Evolutionary conservation across 2,329 filamentous ascomycete genomes (phyloP).

Genomic region (Pseudocercospora macadamiae): DNA sequence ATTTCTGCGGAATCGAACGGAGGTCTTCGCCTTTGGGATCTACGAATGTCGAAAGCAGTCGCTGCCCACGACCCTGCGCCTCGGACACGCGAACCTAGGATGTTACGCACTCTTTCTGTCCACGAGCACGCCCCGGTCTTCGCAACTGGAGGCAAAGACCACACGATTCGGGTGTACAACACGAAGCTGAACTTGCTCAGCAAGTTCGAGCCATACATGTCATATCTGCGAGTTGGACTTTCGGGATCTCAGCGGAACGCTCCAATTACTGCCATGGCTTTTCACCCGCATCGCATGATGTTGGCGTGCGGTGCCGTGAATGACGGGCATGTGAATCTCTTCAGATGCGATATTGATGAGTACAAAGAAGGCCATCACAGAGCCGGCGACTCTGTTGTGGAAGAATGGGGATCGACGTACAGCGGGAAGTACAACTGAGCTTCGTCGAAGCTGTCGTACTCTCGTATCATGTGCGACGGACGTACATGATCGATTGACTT

Average conservation of each 20-base stretch:
- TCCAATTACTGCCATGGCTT: conserved; percentile 85
- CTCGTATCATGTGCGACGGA: background rate
- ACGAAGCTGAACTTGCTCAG: conserved; percentile 69
- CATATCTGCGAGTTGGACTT: conserved; percentile 42
- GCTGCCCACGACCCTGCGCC: conserved; percentile 41
- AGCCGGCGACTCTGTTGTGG: conserved; percentile 12
- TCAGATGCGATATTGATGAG: conserved; percentile 46
- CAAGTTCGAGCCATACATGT: conserved; percentile 84
- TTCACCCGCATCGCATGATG: conserved; percentile 93
- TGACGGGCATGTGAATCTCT: conserved; percentile 89
- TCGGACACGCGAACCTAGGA: conserved; percentile 48
- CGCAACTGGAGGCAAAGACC: conserved; percentile 86
- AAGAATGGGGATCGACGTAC: conserved; percentile 8
- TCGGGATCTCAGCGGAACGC: conserved; percentile 54
- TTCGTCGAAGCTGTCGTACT: no score
- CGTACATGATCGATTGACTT: background rate
- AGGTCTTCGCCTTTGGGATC: conserved; percentile 94
- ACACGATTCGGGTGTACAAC: conserved; percentile 91
- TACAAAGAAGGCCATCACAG: conserved; percentile 17
- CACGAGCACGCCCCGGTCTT: conserved; percentile 98
- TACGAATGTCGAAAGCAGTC: conserved; percentile 63
- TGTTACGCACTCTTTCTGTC: conserved; percentile 74
- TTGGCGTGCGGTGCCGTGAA: conserved; percentile 84
- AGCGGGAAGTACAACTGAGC: background rate
- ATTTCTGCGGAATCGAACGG: conserved; percentile 89